Percentiles rank a stretch among this genome's conserved stretches.
Conservation (phyloP, 1,139 yeast species). For the Diutina neorugosa region DNA sequence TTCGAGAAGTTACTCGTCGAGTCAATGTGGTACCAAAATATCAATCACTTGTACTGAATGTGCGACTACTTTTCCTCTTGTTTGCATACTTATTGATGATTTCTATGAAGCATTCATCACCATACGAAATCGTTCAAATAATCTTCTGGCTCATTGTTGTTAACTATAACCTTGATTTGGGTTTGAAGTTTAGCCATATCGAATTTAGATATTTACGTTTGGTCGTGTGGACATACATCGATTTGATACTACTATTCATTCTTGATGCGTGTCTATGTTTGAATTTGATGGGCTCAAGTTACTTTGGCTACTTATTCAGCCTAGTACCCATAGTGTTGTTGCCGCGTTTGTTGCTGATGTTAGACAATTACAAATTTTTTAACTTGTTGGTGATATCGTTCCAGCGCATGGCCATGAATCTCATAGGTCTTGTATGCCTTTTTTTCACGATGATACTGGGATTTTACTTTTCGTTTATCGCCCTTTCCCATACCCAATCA, state of each 20-base stretch:
- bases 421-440: constrained; percentile 39
- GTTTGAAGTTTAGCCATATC: constrained; percentile 30
- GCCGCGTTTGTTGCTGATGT: constrained; percentile 41
- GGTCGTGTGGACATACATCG: constrained; percentile 32
- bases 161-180: constrained; percentile 25
- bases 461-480: constrained; percentile 44
- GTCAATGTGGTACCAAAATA: constrained; percentile 26
- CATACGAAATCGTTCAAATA: constrained; percentile 11
- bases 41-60: constrained; percentile 29
- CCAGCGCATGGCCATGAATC: constrained; percentile 43
- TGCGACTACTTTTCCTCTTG: not conserved
- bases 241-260: constrained; percentile 19
- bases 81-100: not conserved
- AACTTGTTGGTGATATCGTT: constrained; percentile 40
- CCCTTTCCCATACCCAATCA: constrained; percentile 34
- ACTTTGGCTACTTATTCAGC: constrained; percentile 20
- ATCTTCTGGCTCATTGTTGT: constrained; percentile 25
- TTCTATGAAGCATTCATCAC: not conserved
- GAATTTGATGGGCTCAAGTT: constrained; percentile 13
- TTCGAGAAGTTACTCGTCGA: not conserved
- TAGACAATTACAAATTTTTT: constrained; percentile 44
- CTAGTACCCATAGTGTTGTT: constrained; percentile 40
- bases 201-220: constrained; percentile 25
- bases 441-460: constrained; percentile 44
- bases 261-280: constrained; percentile 16